Percentiles rank a stretch among this genome's conserved stretches.
phyloP scores from a whole-genome alignment of 176 grass and related monocot genomes.

The Pontederia paniculata region DNA sequence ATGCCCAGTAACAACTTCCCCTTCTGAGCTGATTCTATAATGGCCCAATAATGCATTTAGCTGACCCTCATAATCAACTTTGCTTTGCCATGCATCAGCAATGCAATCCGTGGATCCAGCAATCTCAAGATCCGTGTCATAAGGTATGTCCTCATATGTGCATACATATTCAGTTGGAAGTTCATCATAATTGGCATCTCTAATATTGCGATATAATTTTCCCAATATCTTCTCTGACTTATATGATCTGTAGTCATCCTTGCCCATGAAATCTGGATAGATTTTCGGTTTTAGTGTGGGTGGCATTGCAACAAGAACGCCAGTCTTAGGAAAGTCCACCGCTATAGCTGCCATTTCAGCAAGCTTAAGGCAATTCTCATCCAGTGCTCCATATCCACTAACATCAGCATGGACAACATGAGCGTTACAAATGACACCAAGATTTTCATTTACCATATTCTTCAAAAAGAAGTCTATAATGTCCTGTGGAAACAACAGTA shows the following conservation, averaged over 20 bases:
- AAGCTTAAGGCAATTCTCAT: constrained; percentile 72
- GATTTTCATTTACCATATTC: constrained; percentile 88
- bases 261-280: constrained; percentile 88
- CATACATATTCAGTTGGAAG: constrained; percentile 28
- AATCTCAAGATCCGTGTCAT: constrained; percentile 71
- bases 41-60: constrained; percentile 52
- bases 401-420: constrained; percentile 89
- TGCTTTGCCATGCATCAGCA: constrained; percentile 43
- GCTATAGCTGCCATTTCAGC: constrained; percentile 81
- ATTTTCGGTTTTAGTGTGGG: constrained; percentile 51
- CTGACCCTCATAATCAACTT: constrained; percentile 47
- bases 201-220: constrained; percentile 34
- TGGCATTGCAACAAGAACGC: constrained; percentile 63
- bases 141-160: constrained; percentile 39
- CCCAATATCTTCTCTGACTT: constrained; percentile 68
- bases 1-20: constrained; percentile 77
- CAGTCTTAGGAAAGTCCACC: constrained; percentile 87
- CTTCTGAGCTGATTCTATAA: constrained; percentile 52
- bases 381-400: constrained; percentile 74
- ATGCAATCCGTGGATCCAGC: constrained; percentile 46
- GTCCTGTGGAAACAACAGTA: constrained; percentile 31
- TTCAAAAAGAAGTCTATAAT: constrained; percentile 88
- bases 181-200: constrained; percentile 22
- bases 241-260: constrained; percentile 60
- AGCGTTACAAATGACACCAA: constrained; percentile 86